Conservation (phyloP, 495 filamentous ascomycete genomes). For the Neurospora sp. region DNA sequence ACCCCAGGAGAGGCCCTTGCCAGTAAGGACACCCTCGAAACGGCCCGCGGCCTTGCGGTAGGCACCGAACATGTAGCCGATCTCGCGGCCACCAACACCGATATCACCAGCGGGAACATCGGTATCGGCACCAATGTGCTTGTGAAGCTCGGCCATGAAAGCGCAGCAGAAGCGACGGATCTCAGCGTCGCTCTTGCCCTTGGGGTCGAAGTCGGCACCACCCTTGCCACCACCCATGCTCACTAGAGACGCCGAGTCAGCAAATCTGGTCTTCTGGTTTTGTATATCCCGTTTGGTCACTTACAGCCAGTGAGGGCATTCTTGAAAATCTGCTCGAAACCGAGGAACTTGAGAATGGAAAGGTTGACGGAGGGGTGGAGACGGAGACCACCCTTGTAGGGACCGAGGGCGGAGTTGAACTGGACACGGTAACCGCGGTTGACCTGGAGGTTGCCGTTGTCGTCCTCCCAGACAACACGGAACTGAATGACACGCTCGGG, state of each 20-base stretch:
- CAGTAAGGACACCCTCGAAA: constrained; percentile 93
- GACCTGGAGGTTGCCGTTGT: constrained; percentile 79
- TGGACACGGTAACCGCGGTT: constrained; percentile 97
- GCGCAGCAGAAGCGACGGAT: constrained; percentile 94
- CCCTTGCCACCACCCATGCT: constrained; percentile 98
- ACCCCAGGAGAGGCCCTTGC: constrained; percentile 89
- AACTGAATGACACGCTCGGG: constrained; percentile 97
- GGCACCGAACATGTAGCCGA: constrained; percentile 91
- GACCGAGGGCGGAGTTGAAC: constrained; percentile 96
- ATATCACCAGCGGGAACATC: constrained; percentile 95
- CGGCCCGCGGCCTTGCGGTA: constrained; percentile 82
- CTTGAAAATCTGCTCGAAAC: constrained; percentile 99
- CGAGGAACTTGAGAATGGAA: constrained; percentile 95
- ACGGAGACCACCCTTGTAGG: constrained; percentile 95
- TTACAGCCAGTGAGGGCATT: constrained; percentile 94
- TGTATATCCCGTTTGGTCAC: constrained; percentile 25
- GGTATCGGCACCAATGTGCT: constrained; percentile 93
- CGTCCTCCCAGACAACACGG: constrained; percentile 93
- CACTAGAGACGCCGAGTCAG: constrained; percentile 42
- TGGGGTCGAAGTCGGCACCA: constrained; percentile 97
- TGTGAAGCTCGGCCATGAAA: constrained; percentile 91
- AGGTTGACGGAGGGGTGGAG: constrained; percentile 97
- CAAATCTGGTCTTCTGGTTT: not conserved
- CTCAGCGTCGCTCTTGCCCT: constrained; percentile 95
- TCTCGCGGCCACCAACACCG: constrained; percentile 79